Evolutionary conservation across 768 basidiomycete genomes (phyloP), one percentile per base, ranked within the genome.

Genomic region (Cystobasidium onofrii): DNA sequence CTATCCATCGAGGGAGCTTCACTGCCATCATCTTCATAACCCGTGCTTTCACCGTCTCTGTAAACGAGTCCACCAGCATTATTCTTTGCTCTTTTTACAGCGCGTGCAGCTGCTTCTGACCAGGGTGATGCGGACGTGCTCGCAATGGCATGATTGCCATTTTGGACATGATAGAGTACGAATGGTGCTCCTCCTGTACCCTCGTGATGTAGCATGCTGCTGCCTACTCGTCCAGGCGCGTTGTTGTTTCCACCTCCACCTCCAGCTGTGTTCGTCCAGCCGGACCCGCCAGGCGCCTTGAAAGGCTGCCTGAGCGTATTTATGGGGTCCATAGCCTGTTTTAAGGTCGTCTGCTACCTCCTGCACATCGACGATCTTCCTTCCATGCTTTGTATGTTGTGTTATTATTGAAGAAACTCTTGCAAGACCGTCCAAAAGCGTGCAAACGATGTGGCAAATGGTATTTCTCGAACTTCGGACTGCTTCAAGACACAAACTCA

Each of bases 1-100:
- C 13, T 60, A 15, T 60, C 46, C 18, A 50, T 20, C 46, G 46
- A 50, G 13, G 63, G 50, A 9, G 23, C 44, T 36, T 71, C 69
- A 52, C 69, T 71, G 4, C 69, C 69, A 71, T 71, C 69, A 39
- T 71, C 69, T 29, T 71, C 69, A 54, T 39, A 71, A 15, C 69
- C 69, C n/a, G 69, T 71, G 27, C 50, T 71, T 27, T 71, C 69
- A 7, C 55, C 69, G 29, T 71, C 69, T 52, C 69, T 34, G 34
- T 57, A 71, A 6, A 43, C 34, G 9, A 39, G 15, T 29, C 54
- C 66, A 20, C 66, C 66, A 52, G 39, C 46, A 41, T 46, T 64
- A 36, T 33, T 54, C 41, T 52, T 64, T 27, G 36, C 39, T 46
- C 63, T 64, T 36, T 64, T 64, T 3, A 46, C 63, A 25, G 66